phyloP scores from a whole-genome alignment of 1,284 basidiomycete genomes.

The Pseudozyma flocculosa region DNA sequence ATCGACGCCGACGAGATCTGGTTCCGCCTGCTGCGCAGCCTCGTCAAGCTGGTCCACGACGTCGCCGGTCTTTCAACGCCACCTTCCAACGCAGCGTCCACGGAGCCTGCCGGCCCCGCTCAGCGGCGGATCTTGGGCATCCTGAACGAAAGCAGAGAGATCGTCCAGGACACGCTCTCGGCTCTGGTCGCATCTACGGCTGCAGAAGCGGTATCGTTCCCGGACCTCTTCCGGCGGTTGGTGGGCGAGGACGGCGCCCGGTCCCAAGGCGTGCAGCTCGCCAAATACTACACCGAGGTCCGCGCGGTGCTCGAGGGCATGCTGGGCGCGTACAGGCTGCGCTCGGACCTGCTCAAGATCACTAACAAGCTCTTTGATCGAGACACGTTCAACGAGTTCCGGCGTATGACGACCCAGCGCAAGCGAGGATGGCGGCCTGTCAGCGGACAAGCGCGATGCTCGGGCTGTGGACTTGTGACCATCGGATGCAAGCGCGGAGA shows the following conservation, averaged over 20 bases:
- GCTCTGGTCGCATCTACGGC: slow-evolving; percentile 80
- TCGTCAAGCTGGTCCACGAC: slow-evolving; percentile 74
- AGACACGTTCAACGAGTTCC: slow-evolving; percentile 76
- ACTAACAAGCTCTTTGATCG: slow-evolving; percentile 79
- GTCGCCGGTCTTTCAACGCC: slow-evolving; percentile 11
- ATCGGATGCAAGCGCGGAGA: slow-evolving; percentile 14
- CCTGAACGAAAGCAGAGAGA: slow-evolving; percentile 59
- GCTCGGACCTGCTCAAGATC: slow-evolving; percentile 86
- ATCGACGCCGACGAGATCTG: slow-evolving; percentile 80
- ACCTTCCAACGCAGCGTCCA: neutral
- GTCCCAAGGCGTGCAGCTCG: slow-evolving; percentile 3
- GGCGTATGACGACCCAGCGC: slow-evolving; percentile 58
- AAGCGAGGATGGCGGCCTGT: slow-evolving; percentile 58
- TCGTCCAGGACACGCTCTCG: slow-evolving; percentile 82
- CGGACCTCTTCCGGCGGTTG: slow-evolving; percentile 83
- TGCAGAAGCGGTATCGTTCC: slow-evolving; percentile 81
- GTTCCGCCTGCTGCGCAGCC: slow-evolving; percentile 79
- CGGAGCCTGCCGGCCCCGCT: neutral
- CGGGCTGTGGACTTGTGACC: slow-evolving; percentile 12
- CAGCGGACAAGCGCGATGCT: slow-evolving; percentile 8
- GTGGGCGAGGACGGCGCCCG: slow-evolving; percentile 5
- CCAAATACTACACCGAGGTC: slow-evolving; percentile 77
- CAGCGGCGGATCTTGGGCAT: slow-evolving; percentile 8
- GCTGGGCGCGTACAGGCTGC: slow-evolving; percentile 87
- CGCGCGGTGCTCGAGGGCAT: slow-evolving; percentile 85